phyloP scores from a whole-genome alignment of 441 rosid species.

The Populus hybrid region DNA sequence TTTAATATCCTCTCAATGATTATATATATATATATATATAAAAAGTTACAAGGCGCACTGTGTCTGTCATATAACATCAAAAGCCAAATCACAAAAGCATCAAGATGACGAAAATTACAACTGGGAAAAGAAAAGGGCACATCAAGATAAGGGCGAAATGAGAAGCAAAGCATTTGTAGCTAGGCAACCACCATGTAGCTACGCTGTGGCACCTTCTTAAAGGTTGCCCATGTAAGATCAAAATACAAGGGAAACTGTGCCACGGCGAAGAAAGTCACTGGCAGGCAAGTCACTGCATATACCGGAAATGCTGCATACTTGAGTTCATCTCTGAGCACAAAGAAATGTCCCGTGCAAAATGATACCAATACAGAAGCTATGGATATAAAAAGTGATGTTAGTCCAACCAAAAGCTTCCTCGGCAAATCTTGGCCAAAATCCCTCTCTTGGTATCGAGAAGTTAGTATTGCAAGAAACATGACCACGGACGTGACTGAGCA shows the following conservation, averaged over 20 bases:
- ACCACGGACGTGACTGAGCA: constrained; percentile 42
- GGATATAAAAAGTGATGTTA: constrained; percentile 40
- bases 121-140: not conserved
- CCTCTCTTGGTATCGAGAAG: constrained; percentile 38
- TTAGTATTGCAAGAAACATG: constrained; percentile 46
- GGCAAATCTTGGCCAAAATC: constrained; percentile 39
- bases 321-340: constrained; percentile 33
- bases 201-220: constrained; percentile 41
- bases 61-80: not conserved
- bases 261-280: constrained; percentile 38
- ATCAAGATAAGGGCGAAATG: not conserved
- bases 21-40: no score
- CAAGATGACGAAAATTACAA: not conserved
- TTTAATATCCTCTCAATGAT: no score
- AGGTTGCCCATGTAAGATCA: constrained; percentile 37
- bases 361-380: constrained; percentile 42
- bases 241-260: constrained; percentile 47
- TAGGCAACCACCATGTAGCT: constrained; percentile 27
- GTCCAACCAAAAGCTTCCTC: constrained; percentile 35
- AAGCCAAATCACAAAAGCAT: not conserved
- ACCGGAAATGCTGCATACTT: constrained; percentile 38
- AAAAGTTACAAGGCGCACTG: not conserved
- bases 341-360: constrained; percentile 52
- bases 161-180: not conserved
- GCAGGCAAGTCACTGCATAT: constrained; percentile 41